Conservation (phyloP, 129 eudicot genomes). For the Pulicaria dysenterica region DNA sequence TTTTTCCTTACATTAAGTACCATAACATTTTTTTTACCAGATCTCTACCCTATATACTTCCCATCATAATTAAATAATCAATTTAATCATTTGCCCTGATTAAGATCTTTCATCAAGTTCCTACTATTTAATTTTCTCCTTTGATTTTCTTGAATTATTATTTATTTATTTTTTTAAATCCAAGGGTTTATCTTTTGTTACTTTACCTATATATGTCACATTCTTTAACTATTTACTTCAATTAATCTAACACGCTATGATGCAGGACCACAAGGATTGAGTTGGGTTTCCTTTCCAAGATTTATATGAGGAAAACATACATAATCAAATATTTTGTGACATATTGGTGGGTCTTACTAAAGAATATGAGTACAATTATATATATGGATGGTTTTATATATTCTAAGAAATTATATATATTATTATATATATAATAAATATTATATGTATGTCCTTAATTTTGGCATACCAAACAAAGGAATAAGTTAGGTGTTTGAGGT, state of each 20-base stretch:
- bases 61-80: no score
- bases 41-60: no score
- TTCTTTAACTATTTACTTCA: neutral
- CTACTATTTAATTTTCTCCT: no score
- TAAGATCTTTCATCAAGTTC: no score
- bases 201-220: neutral
- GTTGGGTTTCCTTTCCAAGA: neutral
- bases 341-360: slow-evolving; percentile 34
- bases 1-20: no score
- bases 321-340: slow-evolving; percentile 30
- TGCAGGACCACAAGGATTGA: slow-evolving; percentile 14
- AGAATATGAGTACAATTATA: slow-evolving; percentile 24
- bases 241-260: no score
- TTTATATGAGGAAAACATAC: slow-evolving; percentile 6
- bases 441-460: slow-evolving; percentile 6
- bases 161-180: no score
- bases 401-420: neutral
- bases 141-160: no score
- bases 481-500: slow-evolving; percentile 43
- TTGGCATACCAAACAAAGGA: slow-evolving; percentile 42
- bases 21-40: no score
- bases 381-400: slow-evolving; percentile 10
- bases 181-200: neutral
- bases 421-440: no score
- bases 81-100: no score